Base-by-base conservation (phyloP, 1,139 yeast genomes). In the Magnusiomyces tetraspermus region DNA sequence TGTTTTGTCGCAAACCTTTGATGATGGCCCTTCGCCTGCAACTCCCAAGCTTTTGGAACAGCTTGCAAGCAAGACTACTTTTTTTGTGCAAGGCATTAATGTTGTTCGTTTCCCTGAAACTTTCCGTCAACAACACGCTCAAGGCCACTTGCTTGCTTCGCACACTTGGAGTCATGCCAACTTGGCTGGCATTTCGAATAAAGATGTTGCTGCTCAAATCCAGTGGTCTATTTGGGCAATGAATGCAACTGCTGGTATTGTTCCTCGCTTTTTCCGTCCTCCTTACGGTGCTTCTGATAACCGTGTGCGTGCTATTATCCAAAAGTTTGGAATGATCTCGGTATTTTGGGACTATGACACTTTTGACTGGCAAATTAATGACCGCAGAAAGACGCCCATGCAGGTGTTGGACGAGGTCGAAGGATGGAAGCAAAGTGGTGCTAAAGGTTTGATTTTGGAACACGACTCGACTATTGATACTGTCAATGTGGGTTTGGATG, bases 171-270 rank as follows among this genome's bases (percentile, higher is more conserved):
- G 92, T 3, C 97, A 90, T 70, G 81, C 82, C 55, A 86, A 83
- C 61, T 74, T 90, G 57, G 97, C 97, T 1, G 70, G 82, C 1
- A 72, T 89, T 54, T 68, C 80, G 19, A 88, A 88, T 65, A 92
- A 87, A 67, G 78, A 87, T 57, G 79, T 90, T 22, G 81, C 85
- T 55, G 96, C 97, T 0, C 96, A 90, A 66, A 71, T 90, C 48
- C 83, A 90, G 69, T 90, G 97, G 98, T 84, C 95, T 1, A 81
- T 89, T 41, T 90, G 97, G 97, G 96, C 97, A 4, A 87, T 89
- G 94, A 89, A 92, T 69, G 96, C 97, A 1, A 89, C 97, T 0
- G 85, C 88, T 0, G 75, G 82, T 23, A 92, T 89, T 61, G 67
- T 86, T n/a, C 97, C 97, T 15, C 83, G 84, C 62, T 92, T 92